phyloP scores from a whole-genome alignment of 2,329 filamentous ascomycete genomes.

The Colletotrichum tanaceti region DNA sequence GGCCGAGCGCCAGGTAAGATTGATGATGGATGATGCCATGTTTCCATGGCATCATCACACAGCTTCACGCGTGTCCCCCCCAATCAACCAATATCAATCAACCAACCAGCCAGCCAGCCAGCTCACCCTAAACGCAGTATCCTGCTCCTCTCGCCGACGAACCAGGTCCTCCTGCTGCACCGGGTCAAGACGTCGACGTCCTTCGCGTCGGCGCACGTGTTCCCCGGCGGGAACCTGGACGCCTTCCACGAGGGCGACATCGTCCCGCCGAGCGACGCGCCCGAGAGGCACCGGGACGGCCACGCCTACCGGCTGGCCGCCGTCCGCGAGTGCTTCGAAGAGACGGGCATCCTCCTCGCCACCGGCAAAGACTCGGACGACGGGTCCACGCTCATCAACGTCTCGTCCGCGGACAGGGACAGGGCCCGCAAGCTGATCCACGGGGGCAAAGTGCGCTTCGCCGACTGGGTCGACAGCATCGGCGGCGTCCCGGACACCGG shows the following conservation, averaged over 20 bases:
- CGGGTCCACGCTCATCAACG: constrained; percentile 67
- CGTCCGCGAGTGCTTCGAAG: constrained; percentile 93
- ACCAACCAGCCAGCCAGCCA: constrained; percentile 24
- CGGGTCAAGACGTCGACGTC: constrained; percentile 84
- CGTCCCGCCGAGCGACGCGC: constrained; percentile 58
- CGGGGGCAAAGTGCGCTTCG: constrained; percentile 71
- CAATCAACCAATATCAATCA: no score
- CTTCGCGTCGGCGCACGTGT: constrained; percentile 94
- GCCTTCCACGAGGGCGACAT: constrained; percentile 77
- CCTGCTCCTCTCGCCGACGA: constrained; percentile 84
- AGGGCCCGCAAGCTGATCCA: constrained; percentile 77
- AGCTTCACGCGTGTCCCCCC: no score
- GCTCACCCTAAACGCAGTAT: constrained; percentile 55
- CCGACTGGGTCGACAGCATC: constrained; percentile 68
- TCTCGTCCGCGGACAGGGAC: constrained; percentile 71
- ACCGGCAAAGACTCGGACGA: constrained; percentile 48
- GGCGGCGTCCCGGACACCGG: constrained; percentile 74
- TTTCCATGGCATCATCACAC: no score
- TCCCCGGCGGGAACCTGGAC: constrained; percentile 89
- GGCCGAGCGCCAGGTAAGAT: constrained; percentile 73
- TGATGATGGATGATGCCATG: neutral
- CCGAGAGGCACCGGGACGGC: constrained; percentile 75
- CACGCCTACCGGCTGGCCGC: constrained; percentile 83
- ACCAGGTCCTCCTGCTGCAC: constrained; percentile 89
- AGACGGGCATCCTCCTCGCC: constrained; percentile 88